These are phyloP conservation scores for Funneliformis caledonium DNA, from an alignment of 371 early-diverging fungal genomes.

Conservation along the genomic window DNA sequence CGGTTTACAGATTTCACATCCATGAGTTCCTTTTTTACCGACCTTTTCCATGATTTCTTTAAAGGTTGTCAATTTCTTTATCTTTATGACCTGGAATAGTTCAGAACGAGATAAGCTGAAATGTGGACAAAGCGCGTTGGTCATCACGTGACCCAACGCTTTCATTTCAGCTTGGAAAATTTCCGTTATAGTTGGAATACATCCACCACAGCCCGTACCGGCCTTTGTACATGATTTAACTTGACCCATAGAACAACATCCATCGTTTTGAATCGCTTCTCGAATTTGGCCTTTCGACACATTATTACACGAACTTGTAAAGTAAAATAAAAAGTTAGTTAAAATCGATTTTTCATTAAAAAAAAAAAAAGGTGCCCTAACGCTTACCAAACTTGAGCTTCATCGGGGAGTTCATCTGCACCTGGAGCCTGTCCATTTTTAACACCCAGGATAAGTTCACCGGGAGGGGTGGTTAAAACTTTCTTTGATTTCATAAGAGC, in stretches of 20 bases:
- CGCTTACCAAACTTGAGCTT: conserved; percentile 59
- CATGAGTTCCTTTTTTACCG: conserved; percentile 51
- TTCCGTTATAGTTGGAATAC: conserved; percentile 61
- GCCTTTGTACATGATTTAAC: conserved; percentile 64
- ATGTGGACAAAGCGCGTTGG: conserved; percentile 61
- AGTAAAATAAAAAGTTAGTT: neutral
- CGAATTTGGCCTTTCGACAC: conserved; percentile 64
- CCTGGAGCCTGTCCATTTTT: conserved; percentile 49
- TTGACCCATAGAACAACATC: conserved; percentile 57
- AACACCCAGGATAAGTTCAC: conserved; percentile 62
- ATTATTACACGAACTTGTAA: conserved; percentile 66
- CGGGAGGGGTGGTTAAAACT: conserved; percentile 55
- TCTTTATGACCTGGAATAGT: conserved; percentile 64
- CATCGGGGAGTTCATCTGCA: conserved; percentile 62
- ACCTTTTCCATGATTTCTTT: conserved; percentile 53
- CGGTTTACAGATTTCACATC: conserved; percentile 71
- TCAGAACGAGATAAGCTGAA: conserved; percentile 65
- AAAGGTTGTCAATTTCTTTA: conserved; percentile 59
- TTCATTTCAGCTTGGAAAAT: conserved; percentile 68
- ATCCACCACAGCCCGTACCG: conserved; percentile 67
- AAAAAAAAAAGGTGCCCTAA: neutral
- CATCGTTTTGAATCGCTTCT: conserved; percentile 50
- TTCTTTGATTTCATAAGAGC: conserved; percentile 56
- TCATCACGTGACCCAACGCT: conserved; percentile 59
- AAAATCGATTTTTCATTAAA: neutral